Base-by-base conservation (phyloP, 148 eudicot genomes). In the Silene latifolia region DNA sequence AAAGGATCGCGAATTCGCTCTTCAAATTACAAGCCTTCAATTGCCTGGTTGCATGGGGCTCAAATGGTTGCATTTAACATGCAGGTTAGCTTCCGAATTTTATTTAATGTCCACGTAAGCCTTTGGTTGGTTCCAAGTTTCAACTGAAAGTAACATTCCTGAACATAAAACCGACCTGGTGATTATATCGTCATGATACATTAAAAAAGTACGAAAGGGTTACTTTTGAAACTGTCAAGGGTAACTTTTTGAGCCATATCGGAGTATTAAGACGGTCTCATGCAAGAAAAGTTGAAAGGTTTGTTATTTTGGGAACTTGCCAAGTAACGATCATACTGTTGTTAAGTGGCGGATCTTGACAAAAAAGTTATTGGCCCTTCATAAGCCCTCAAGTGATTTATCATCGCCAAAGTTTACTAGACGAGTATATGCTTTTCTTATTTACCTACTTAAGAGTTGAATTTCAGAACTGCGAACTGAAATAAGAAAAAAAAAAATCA, bases 61-160 rank as follows among this genome's bases (percentile, higher is more conserved):
- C 96, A 90, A 75, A 90, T 90, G 96, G 92, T 88, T 23, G 96
- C 96, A 11, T 88, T 86, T 74, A 90, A 90, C 83, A 90, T 90
- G 96, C 96, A 88, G 88, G 91, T 88, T 69, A 48, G 32, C 35
- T 24, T 69, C n/a, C 53, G 54, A 23, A 35, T 69, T 69, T 51
- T 48, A 58, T 14, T 29, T 14, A 13, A 19, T 27, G 23, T 67
- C 71, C 24, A 39, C n/a, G 0, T n/a, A 42, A 67, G 20, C 25
- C 24, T 23, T 64, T 64, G 68, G n/a, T 12, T 64, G 68, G 2
- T 35, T 15, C 32, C 42, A 29, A 64, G 2, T 35, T 15, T 12
- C 42, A 29, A 64, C 68, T 64, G 8, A 27, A 63, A 64, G 46
- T 27, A 27, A 13, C 44, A 64, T 64, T 64, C 17, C 46, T 29